phyloP scores from a whole-genome alignment of 177 flowering plant species.

The Tripterygium wilfordii region DNA sequence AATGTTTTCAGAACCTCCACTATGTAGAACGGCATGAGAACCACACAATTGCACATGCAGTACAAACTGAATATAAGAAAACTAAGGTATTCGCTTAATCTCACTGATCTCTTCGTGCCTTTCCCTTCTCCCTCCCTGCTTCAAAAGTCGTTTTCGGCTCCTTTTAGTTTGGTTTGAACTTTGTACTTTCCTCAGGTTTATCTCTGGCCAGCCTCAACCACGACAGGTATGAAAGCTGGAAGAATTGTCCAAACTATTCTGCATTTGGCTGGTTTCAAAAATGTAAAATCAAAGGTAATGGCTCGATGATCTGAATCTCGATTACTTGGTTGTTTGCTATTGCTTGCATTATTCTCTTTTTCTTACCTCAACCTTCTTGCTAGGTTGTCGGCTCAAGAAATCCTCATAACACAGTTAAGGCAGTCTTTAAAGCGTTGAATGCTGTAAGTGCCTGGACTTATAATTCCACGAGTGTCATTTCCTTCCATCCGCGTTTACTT shows the following conservation, averaged over 20 bases:
- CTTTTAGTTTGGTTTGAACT: background rate
- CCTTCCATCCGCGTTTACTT: background rate
- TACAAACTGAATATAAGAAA: slow-evolving; percentile 77
- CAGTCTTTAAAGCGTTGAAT: slow-evolving; percentile 75
- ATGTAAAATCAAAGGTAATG: slow-evolving; percentile 89
- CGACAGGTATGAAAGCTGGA: slow-evolving; percentile 81
- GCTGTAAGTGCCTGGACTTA: too few species aligned
- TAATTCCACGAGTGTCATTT: background rate
- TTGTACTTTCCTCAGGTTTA: slow-evolving; percentile 40
- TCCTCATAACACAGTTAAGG: slow-evolving; percentile 88
- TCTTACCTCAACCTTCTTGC: slow-evolving; percentile 1
- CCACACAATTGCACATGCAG: slow-evolving; percentile 94
- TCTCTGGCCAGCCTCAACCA: slow-evolving; percentile 89
- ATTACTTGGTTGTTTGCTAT: background rate
- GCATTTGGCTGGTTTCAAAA: slow-evolving; percentile 80
- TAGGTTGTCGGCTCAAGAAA: slow-evolving; percentile 94
- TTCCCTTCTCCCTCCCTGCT: background rate
- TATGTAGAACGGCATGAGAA: slow-evolving; percentile 80
- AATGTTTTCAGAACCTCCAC: slow-evolving; percentile 94
- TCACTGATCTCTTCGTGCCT: background rate
- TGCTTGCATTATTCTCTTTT: background rate
- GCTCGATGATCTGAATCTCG: background rate
- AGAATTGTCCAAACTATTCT: slow-evolving; percentile 68
- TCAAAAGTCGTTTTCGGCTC: background rate
- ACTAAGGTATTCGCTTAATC: slow-evolving; percentile 54